phyloP scores from a whole-genome alignment of 495 filamentous ascomycete species.

The Penicillium antarcticum region DNA sequence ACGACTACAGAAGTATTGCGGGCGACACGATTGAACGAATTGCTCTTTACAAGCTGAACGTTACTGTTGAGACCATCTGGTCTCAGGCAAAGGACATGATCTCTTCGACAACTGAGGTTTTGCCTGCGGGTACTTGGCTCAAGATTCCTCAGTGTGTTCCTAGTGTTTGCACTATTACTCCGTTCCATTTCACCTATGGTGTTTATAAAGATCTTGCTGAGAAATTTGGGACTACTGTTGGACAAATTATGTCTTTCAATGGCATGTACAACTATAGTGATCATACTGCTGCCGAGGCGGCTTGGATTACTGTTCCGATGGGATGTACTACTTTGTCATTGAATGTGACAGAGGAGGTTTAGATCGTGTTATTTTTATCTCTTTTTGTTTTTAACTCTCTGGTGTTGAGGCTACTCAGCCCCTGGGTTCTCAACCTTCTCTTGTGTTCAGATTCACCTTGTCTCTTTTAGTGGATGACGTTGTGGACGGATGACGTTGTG shows the following conservation, averaged over 20 bases:
- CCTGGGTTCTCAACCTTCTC: too few relatives aligned
- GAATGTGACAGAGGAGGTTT: constrained; percentile 2
- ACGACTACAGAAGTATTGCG: constrained; percentile 12
- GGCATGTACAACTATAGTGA: constrained; percentile 15
- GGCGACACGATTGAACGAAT: constrained; percentile 15
- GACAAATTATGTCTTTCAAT: constrained; percentile 18
- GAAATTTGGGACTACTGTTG: constrained; percentile 11
- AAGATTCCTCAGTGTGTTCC: constrained; percentile 19
- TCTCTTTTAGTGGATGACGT: too few relatives aligned
- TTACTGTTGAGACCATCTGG: constrained; percentile 7
- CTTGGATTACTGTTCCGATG: constrained; percentile 8
- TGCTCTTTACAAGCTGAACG: constrained; percentile 11
- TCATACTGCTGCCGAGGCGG: neutral
- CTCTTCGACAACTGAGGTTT: neutral
- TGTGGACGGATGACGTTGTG: too few relatives aligned
- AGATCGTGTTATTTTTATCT: neutral
- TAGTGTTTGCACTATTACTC: constrained; percentile 8
- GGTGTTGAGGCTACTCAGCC: too few relatives aligned
- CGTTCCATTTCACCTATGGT: constrained; percentile 14
- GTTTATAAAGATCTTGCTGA: constrained; percentile 22
- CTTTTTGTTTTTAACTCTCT: too few relatives aligned
- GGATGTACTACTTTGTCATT: neutral
- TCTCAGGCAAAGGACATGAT: neutral
- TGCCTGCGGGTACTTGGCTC: constrained; percentile 5
- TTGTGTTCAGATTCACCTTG: too few relatives aligned